Conservation (phyloP, 2,329 filamentous ascomycete genomes). For the Rhytidhysteron rufulum region DNA sequence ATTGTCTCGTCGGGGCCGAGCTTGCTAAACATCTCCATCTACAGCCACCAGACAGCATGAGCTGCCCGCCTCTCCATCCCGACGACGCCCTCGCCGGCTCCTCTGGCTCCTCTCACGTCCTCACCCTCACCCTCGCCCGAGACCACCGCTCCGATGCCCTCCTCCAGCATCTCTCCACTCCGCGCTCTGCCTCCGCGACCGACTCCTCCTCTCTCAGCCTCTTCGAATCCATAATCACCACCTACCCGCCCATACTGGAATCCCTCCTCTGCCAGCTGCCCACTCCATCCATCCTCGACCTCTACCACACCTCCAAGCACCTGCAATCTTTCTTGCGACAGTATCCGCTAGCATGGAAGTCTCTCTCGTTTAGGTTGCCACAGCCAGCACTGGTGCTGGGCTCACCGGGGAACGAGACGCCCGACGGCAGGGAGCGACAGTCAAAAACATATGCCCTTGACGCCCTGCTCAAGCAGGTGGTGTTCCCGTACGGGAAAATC, state of each 20-base stretch:
- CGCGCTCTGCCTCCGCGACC: no score
- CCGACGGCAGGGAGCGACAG: slow-evolving; percentile 42
- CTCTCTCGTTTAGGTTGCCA: slow-evolving; percentile 55
- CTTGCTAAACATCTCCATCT: slow-evolving; percentile 19
- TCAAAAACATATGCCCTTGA: slow-evolving; percentile 58
- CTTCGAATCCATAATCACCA: slow-evolving; percentile 54
- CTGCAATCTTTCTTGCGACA: slow-evolving; percentile 51
- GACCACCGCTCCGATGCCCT: slow-evolving; percentile 6
- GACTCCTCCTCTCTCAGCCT: slow-evolving; percentile 21
- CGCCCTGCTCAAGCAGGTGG: slow-evolving; percentile 53
- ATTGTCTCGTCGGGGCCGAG: slow-evolving; percentile 21
- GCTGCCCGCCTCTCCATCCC: slow-evolving; percentile 15
- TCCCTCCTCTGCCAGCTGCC: slow-evolving; percentile 56
- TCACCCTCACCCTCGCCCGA: not conserved
- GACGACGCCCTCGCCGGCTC: slow-evolving; percentile 11
- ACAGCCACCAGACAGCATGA: slow-evolving; percentile 24
- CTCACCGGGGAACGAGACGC: slow-evolving; percentile 38
- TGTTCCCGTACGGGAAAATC: slow-evolving; percentile 54
- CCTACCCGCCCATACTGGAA: slow-evolving; percentile 56
- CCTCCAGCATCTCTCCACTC: no score
- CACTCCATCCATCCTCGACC: slow-evolving; percentile 53
- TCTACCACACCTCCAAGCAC: slow-evolving; percentile 56
- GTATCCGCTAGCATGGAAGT: slow-evolving; percentile 60
- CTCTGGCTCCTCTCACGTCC: slow-evolving; percentile 4
- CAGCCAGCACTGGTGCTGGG: slow-evolving; percentile 35